phyloP scores from a whole-genome alignment of 1,284 basidiomycete genomes.

The Trametes versicolor region DNA sequence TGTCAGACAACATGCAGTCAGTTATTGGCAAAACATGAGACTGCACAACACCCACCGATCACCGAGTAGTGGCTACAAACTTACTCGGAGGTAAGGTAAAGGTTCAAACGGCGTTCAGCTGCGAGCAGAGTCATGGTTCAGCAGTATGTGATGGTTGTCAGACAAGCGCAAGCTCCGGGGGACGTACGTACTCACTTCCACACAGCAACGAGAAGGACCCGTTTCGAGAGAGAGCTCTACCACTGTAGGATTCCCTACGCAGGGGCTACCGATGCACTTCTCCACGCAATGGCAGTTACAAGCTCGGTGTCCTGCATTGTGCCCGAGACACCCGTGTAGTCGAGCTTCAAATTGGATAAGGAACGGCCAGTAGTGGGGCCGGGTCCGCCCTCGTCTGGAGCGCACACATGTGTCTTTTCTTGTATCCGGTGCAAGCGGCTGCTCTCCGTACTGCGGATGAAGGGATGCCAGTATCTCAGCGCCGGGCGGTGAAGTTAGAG shows the following conservation, averaged over 20 bases:
- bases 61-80: too few species aligned
- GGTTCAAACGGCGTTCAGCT: too few species aligned
- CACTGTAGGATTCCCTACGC: not conserved
- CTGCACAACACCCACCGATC: too few species aligned
- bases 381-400: too few species aligned
- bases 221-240: not conserved
- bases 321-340: too few species aligned
- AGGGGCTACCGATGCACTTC: not conserved
- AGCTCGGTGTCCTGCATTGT: too few species aligned
- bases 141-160: not conserved
- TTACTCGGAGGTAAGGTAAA: too few species aligned
- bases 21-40: not conserved
- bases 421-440: not conserved
- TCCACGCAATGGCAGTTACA: too few species aligned
- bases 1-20: not conserved
- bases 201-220: not conserved
- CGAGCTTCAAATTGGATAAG: too few species aligned
- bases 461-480: not conserved
- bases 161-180: not conserved
- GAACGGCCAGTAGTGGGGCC: too few species aligned
- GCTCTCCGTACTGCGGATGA: not conserved
- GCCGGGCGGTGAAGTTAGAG: not conserved
- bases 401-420: too few species aligned
- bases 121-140: not conserved
- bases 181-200: not conserved